These are phyloP conservation scores for Trebouxiophyceae sp. DNA, from an alignment of 163 green algal species.

Conservation along the genomic window DNA sequence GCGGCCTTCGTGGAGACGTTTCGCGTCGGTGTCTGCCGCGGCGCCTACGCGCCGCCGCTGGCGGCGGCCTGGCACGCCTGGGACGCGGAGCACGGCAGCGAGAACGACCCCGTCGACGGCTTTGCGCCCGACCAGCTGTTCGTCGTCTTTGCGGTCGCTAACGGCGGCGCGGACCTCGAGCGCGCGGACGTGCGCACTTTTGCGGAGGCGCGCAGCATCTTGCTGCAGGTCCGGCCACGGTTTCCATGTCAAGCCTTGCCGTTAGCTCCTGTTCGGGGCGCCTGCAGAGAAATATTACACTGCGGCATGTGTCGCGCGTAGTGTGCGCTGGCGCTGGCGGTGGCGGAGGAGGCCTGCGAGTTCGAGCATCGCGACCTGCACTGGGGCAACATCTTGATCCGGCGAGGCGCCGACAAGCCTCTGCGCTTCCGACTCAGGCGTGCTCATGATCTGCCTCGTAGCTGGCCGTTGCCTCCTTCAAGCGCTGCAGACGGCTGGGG, in stretches of 20 bases:
- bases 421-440: conserved; percentile 21
- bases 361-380: conserved; percentile 99
- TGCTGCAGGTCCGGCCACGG: conserved; percentile 67
- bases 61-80: conserved; percentile 71
- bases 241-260: too few relatives aligned
- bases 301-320: too few relatives aligned
- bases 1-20: conserved; percentile 60
- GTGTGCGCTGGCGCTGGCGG: conserved; percentile 56
- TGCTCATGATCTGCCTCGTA: too few relatives aligned
- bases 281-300: too few relatives aligned
- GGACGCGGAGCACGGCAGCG: conserved; percentile 45
- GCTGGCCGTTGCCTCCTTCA: neutral
- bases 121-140: conserved; percentile 55
- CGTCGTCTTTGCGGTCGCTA: conserved; percentile 71
- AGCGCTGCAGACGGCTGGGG: neutral
- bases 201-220: conserved; percentile 64
- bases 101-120: conserved; percentile 65
- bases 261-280: too few relatives aligned
- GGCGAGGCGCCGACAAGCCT: neutral
- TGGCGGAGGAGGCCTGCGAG: conserved; percentile 70
- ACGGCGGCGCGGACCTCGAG: conserved; percentile 88
- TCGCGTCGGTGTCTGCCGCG: conserved; percentile 69
- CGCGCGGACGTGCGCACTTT: conserved; percentile 54
- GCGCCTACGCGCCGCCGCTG: conserved; percentile 61
- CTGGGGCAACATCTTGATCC: conserved; percentile 90